These are phyloP conservation scores for Nitzschia sp. DNA, from an alignment of 108 stramenopile species.

Conservation along the genomic window DNA sequence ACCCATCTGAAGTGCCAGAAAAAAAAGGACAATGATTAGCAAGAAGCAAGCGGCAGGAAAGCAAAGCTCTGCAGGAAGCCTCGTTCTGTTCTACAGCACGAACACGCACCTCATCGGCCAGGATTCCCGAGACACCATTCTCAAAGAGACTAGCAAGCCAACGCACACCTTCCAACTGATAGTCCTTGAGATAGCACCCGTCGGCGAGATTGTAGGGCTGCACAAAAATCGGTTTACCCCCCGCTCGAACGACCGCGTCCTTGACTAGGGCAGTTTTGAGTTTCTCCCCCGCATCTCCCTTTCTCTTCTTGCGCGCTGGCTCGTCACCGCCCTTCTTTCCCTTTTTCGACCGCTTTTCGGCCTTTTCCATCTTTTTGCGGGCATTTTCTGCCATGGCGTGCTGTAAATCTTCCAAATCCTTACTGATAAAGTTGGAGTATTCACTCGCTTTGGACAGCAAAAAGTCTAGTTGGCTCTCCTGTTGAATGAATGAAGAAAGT, in stretches of 20 bases:
- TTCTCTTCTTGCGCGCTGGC: slow-evolving; percentile 47
- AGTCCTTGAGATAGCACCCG: slow-evolving; percentile 81
- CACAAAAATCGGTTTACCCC: slow-evolving; percentile 70
- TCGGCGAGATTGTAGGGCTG: slow-evolving; percentile 78
- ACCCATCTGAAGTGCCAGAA: slow-evolving; percentile 3
- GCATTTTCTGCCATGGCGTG: slow-evolving; percentile 64
- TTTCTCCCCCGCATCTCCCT: slow-evolving; percentile 55
- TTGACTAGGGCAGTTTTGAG: slow-evolving; percentile 67
- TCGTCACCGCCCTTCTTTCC: slow-evolving; percentile 29
- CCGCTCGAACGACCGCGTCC: slow-evolving; percentile 40
- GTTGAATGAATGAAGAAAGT: neutral
- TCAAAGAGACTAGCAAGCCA: slow-evolving; percentile 97
- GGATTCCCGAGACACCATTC: slow-evolving; percentile 97
- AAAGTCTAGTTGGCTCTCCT: slow-evolving; percentile 83
- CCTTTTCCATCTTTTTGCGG: slow-evolving; percentile 32
- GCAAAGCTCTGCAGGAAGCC: too few relatives aligned
- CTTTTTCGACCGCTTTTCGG: slow-evolving; percentile 53
- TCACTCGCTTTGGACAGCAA: slow-evolving; percentile 79
- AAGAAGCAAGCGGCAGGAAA: neutral
- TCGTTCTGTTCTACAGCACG: neutral
- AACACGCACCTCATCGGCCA: slow-evolving; percentile 96
- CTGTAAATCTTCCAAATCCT: slow-evolving; percentile 81
- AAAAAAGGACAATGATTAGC: neutral
- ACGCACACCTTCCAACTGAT: slow-evolving; percentile 88
- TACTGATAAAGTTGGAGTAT: slow-evolving; percentile 86